phyloP scores from a whole-genome alignment of 345 rosid species.

The Lepidium africanum region DNA sequence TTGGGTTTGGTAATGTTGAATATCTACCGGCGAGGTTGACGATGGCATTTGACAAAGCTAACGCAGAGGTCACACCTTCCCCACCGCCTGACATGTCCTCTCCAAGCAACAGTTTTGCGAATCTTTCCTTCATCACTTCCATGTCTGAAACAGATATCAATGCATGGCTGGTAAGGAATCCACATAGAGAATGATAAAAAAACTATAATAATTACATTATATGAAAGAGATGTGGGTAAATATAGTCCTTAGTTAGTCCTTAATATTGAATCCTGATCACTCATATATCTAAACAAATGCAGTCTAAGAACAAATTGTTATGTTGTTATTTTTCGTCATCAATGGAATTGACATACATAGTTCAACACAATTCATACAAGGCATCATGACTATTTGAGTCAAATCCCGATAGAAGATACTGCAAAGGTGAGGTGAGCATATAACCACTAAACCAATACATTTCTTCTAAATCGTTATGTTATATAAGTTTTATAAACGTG shows the following conservation, averaged over 20 bases:
- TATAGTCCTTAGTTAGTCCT: neutral
- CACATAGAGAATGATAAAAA: neutral
- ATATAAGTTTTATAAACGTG: too few relatives aligned
- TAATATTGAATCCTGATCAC: neutral
- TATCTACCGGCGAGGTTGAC: slow-evolving; percentile 34
- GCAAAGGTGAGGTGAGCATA: too few relatives aligned
- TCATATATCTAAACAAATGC: neutral
- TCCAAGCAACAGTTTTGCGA: slow-evolving; percentile 54
- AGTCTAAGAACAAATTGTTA: neutral
- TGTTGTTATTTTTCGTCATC: too few relatives aligned
- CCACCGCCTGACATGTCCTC: slow-evolving; percentile 80
- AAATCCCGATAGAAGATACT: too few relatives aligned
- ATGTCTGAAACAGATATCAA: slow-evolving; percentile 31
- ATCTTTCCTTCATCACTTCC: slow-evolving; percentile 57
- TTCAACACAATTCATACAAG: too few relatives aligned
- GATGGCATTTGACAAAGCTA: slow-evolving; percentile 60
- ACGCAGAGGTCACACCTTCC: slow-evolving; percentile 66
- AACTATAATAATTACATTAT: neutral
- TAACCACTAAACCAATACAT: too few relatives aligned
- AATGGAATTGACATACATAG: too few relatives aligned
- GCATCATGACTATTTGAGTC: too few relatives aligned
- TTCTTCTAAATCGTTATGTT: too few relatives aligned
- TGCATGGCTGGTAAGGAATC: neutral
- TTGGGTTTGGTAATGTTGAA: neutral
- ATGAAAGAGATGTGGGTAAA: neutral